Conservation (phyloP, 495 filamentous ascomycete genomes). For the Endocarpon pusillum region DNA sequence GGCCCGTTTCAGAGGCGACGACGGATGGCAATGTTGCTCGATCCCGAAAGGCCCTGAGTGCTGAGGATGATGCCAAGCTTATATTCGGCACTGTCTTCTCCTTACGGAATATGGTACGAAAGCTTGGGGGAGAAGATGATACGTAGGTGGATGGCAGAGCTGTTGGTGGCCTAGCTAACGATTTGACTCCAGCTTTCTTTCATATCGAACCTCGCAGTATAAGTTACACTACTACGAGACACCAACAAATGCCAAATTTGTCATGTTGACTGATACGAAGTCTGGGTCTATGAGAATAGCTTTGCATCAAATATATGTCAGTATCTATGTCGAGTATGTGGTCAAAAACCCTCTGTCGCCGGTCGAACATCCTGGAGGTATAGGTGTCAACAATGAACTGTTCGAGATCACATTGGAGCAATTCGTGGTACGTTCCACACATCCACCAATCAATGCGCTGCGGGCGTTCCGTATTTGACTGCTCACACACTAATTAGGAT, state of each 20-base stretch:
- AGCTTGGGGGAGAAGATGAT: slow-evolving; percentile 80
- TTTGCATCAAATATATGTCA: slow-evolving; percentile 96
- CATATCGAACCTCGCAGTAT: slow-evolving; percentile 80
- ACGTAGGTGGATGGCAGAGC: slow-evolving; percentile 24
- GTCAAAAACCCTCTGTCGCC: slow-evolving; percentile 90
- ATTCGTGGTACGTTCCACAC: slow-evolving; percentile 40
- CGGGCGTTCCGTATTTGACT: background rate
- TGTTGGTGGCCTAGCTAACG: background rate
- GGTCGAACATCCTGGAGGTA: slow-evolving; percentile 70
- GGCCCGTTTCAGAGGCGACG: slow-evolving; percentile 16
- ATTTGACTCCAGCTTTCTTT: slow-evolving; percentile 50
- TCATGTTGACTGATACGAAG: slow-evolving; percentile 87
- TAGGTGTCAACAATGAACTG: slow-evolving; percentile 82
- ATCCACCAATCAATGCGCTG: background rate
- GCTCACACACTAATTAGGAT: background rate
- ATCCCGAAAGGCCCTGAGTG: slow-evolving; percentile 27
- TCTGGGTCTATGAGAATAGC: slow-evolving; percentile 81
- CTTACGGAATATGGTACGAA: slow-evolving; percentile 88
- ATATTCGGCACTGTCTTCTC: slow-evolving; percentile 96
- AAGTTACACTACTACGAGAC: slow-evolving; percentile 99
- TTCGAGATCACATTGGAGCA: slow-evolving; percentile 86
- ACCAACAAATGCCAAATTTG: slow-evolving; percentile 82
- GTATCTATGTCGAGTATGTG: slow-evolving; percentile 92
- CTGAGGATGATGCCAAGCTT: slow-evolving; percentile 83
- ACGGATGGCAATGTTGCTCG: slow-evolving; percentile 5